A percentile compares a stretch with the other conserved stretches of the same genome.
These are phyloP conservation scores for Wallacemonas collosoma DNA, from an alignment of 208 protist species.

Conservation along the genomic window DNA sequence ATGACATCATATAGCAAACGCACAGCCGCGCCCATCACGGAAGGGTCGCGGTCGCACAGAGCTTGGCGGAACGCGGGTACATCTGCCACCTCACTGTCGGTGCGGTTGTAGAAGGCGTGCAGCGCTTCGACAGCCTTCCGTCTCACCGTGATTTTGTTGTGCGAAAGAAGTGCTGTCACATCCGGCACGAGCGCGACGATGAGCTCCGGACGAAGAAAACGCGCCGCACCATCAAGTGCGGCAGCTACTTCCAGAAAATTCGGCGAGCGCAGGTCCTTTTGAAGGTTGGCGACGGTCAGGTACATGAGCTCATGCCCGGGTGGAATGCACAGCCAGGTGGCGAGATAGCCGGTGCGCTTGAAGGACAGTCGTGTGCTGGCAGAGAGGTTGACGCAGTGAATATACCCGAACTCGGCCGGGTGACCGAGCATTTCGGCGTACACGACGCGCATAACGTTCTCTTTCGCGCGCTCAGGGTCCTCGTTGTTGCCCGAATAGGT, in stretches of 20 bases:
- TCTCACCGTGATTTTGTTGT: slow-evolving; percentile 77
- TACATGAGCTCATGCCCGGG: slow-evolving; percentile 93
- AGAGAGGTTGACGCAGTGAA: slow-evolving; percentile 97
- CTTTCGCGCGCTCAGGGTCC: slow-evolving; percentile 44
- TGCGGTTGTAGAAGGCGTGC: slow-evolving; percentile 82
- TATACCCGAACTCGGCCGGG: slow-evolving; percentile 91
- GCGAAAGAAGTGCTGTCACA: slow-evolving; percentile 59
- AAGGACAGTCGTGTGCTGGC: slow-evolving; percentile 45
- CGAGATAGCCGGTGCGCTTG: slow-evolving; percentile 94
- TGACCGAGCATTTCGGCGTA: slow-evolving; percentile 97
- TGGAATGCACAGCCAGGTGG: slow-evolving; percentile 82
- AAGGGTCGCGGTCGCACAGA: slow-evolving; percentile 96
- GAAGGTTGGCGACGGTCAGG: slow-evolving; percentile 94
- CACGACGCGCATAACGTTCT: slow-evolving; percentile 88
- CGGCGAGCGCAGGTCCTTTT: slow-evolving; percentile 87
- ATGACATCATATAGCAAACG: slow-evolving; percentile 77
- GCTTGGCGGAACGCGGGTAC: slow-evolving; percentile 60
- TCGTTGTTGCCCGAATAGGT: slow-evolving; percentile 20
- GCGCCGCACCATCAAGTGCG: slow-evolving; percentile 87
- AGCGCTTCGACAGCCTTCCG: slow-evolving; percentile 94
- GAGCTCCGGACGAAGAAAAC: slow-evolving; percentile 87
- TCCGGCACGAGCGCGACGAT: slow-evolving; percentile 81
- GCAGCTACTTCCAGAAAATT: slow-evolving; percentile 91
- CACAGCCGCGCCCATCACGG: slow-evolving; percentile 94
- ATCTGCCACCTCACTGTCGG: slow-evolving; percentile 33